A percentile compares a stretch with the other conserved stretches of the same genome.
Evolutionary conservation across 352 stramenopile genomes (phyloP).

Genomic region (Globisporangium canariense): DNA sequence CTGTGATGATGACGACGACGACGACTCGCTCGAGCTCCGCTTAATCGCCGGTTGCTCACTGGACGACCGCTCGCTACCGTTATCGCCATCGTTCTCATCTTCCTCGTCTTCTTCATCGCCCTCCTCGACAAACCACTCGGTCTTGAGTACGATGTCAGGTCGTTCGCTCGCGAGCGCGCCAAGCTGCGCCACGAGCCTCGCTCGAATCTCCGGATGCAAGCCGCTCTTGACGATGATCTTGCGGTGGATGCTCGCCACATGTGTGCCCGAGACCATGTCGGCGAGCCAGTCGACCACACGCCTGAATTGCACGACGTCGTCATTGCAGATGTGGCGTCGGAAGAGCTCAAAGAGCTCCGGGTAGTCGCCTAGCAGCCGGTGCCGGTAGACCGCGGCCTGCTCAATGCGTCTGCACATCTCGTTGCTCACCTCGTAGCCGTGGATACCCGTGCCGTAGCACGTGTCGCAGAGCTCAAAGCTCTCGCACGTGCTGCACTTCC

Average conservation of each 20-base stretch:
- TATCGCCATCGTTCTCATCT: conserved; percentile 13
- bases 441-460: conserved; percentile 64
- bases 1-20: conserved; percentile 1
- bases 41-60: conserved; percentile 1
- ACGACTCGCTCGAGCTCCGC: conserved; percentile 8
- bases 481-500: conserved; percentile 72
- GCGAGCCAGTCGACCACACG: conserved; percentile 67
- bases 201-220: conserved; percentile 69
- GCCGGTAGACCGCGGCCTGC: conserved; percentile 45
- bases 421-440: conserved; percentile 70
- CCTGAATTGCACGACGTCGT: conserved; percentile 67
- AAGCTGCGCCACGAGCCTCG: conserved; percentile 56
- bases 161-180: conserved; percentile 59
- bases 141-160: conserved; percentile 58
- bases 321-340: conserved; percentile 60
- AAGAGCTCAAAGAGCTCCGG: conserved; percentile 72
- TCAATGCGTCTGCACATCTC: conserved; percentile 69
- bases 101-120: conserved; percentile 32
- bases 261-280: conserved; percentile 56
- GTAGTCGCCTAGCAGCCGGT: conserved; percentile 49
- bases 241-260: conserved; percentile 49
- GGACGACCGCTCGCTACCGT: conserved; percentile 4
- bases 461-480: conserved; percentile 63
- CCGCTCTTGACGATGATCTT: conserved; percentile 73
- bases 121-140: conserved; percentile 63